Evolutionary conservation across 2,329 filamentous ascomycete species (phyloP).

Genomic region (Falciphora oryzae): DNA sequence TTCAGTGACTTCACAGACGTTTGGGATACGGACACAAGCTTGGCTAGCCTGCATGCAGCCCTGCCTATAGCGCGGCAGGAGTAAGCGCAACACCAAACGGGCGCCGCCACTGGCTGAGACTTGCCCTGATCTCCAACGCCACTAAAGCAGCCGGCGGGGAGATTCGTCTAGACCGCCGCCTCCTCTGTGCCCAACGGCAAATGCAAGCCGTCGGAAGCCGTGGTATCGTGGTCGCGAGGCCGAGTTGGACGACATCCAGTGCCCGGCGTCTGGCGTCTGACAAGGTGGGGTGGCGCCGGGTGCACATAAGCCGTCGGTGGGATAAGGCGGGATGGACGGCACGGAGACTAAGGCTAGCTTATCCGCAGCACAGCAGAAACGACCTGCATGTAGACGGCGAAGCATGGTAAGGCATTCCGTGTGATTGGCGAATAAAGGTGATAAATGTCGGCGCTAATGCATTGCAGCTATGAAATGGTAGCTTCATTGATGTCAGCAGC

Average conservation of each 20-base stretch:
- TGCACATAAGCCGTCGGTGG: not conserved
- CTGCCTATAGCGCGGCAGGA: not conserved
- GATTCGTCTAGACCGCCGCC: not conserved
- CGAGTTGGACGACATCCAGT: not conserved
- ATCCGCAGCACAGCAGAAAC: too few relatives aligned
- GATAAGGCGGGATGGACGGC: not conserved
- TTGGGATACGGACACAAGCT: not conserved
- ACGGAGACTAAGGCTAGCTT: not conserved
- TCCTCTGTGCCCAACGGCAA: not conserved
- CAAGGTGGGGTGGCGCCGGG: too few relatives aligned
- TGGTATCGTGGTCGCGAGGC: not conserved
- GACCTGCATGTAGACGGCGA: too few relatives aligned
- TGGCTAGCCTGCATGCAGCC: not conserved
- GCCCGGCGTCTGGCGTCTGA: not conserved
- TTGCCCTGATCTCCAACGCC: too few relatives aligned
- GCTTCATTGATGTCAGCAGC: not conserved
- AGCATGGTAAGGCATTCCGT: too few relatives aligned
- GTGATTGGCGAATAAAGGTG: not conserved
- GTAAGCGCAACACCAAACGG: too few relatives aligned
- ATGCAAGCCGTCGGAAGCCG: not conserved
- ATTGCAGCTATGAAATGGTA: not conserved
- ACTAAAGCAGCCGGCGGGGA: not conserved
- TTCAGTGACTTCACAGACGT: not conserved
- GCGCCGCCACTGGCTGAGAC: too few relatives aligned
- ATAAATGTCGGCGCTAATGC: not conserved